These are phyloP conservation scores for Dunaliella primolecta DNA, from an alignment of 139 green algal genomes.

Conservation along the genomic window DNA sequence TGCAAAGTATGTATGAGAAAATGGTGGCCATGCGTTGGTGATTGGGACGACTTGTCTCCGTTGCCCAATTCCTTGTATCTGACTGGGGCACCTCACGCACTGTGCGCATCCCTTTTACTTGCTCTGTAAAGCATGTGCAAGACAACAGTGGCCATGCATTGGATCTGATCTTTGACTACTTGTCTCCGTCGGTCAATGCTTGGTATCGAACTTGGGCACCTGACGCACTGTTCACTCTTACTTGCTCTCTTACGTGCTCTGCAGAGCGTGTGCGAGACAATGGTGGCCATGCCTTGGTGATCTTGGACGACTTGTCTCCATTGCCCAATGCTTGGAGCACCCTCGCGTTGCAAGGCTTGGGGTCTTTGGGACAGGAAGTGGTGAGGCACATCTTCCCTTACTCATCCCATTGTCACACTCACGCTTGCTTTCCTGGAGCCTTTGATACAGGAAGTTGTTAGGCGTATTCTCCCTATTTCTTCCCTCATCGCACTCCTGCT, in stretches of 20 bases:
- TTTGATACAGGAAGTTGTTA: too few species aligned
- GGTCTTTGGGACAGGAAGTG: constrained; percentile 18
- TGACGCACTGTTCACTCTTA: not conserved
- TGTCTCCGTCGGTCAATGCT: too few species aligned
- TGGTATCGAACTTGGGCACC: not conserved
- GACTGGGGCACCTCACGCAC: too few species aligned
- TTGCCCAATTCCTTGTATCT: constrained; percentile 59
- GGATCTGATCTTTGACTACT: too few species aligned
- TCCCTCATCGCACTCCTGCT: too few species aligned
- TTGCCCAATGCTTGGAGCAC: constrained; percentile 54
- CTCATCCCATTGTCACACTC: not conserved
- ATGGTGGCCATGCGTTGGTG: constrained; percentile 73
- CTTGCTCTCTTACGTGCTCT: constrained; percentile 1
- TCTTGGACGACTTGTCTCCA: constrained; percentile 68
- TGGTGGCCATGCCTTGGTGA: constrained; percentile 73
- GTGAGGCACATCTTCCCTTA: constrained; percentile 9
- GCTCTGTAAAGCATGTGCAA: not conserved
- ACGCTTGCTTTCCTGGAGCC: not conserved
- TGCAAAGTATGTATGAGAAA: constrained; percentile 66
- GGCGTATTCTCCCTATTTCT: too few species aligned
- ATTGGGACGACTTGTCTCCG: constrained; percentile 68
- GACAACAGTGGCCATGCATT: not conserved
- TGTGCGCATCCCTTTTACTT: not conserved
- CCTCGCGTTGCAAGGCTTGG: constrained; percentile 26
- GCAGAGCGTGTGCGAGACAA: constrained; percentile 66